These are phyloP conservation scores for Aspergillus ostianus DNA, from an alignment of 495 filamentous ascomycete genomes.

Conservation along the genomic window DNA sequence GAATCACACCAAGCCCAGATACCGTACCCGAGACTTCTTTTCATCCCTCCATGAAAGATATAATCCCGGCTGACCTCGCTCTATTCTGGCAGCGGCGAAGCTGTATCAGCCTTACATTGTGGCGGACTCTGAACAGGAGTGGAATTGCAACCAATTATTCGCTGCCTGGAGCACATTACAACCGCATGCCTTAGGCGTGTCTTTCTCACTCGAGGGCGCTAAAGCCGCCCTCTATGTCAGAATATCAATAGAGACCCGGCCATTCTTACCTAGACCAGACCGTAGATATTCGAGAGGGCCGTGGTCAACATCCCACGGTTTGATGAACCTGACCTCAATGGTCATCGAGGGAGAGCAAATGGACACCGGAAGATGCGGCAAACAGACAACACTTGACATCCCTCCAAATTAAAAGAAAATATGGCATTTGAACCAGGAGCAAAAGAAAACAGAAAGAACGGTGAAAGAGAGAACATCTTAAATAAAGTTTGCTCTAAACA, in stretches of 20 bases:
- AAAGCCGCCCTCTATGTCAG: neutral
- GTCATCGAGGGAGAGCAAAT: neutral
- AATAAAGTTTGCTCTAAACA: conserved; percentile 26
- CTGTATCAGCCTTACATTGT: no score
- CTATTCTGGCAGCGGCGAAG: no score
- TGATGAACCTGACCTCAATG: neutral
- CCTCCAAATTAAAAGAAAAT: neutral
- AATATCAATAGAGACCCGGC: neutral
- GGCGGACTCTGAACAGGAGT: no score
- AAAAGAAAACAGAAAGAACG: conserved; percentile 1
- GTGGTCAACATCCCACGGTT: neutral
- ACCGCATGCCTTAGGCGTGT: neutral
- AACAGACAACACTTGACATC: neutral
- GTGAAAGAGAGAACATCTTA: conserved; percentile 5
- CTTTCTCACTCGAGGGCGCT: neutral
- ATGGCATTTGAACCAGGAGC: neutral
- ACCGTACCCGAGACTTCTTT: no score
- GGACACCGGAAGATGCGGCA: neutral
- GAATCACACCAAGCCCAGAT: no score
- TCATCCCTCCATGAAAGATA: no score
- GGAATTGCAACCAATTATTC: no score
- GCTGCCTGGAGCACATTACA: no score
- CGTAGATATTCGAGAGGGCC: neutral
- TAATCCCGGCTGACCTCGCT: no score
- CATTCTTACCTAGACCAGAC: neutral